Conservation (phyloP, 1,284 basidiomycete genomes). For the Cystobasidium pallidum region DNA sequence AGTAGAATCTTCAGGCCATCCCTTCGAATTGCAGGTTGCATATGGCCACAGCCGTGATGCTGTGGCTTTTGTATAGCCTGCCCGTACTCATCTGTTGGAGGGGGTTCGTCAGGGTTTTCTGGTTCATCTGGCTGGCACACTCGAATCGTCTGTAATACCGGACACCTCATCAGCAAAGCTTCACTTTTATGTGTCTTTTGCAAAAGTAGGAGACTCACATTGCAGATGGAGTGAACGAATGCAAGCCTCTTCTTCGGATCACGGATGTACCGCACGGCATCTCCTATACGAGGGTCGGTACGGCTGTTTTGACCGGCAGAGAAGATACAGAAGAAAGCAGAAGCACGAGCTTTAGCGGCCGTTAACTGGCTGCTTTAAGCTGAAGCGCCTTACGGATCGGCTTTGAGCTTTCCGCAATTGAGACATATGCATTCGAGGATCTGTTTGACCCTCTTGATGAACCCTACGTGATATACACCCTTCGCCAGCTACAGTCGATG, state of each 20-base stretch:
- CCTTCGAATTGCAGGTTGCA: conserved; percentile 88
- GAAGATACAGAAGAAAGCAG: conserved; percentile 23
- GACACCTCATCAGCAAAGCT: neutral
- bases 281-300: conserved; percentile 49
- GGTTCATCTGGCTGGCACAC: conserved; percentile 73
- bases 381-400: conserved; percentile 61
- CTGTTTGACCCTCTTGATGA: conserved; percentile 99
- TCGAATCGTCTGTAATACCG: conserved; percentile 67
- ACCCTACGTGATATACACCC: conserved; percentile 64
- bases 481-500: conserved; percentile 27
- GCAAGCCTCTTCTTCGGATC: conserved; percentile 61
- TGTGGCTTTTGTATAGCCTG: conserved; percentile 45
- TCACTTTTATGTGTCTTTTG: conserved; percentile 40
- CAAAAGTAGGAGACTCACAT: conserved; percentile 65
- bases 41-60: conserved; percentile 93
- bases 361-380: conserved; percentile 60
- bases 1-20: conserved; percentile 94
- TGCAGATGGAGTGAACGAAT: conserved; percentile 88
- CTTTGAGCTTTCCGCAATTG: conserved; percentile 97
- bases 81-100: conserved; percentile 64
- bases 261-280: conserved; percentile 51
- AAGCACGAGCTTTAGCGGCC: conserved; percentile 60
- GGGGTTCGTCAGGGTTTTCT: conserved; percentile 73
- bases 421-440: conserved; percentile 98
- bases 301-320: conserved; percentile 15